Evolutionary conservation across 2,329 filamentous ascomycete genomes (phyloP).

Genomic region (Beauveria medogensis): DNA sequence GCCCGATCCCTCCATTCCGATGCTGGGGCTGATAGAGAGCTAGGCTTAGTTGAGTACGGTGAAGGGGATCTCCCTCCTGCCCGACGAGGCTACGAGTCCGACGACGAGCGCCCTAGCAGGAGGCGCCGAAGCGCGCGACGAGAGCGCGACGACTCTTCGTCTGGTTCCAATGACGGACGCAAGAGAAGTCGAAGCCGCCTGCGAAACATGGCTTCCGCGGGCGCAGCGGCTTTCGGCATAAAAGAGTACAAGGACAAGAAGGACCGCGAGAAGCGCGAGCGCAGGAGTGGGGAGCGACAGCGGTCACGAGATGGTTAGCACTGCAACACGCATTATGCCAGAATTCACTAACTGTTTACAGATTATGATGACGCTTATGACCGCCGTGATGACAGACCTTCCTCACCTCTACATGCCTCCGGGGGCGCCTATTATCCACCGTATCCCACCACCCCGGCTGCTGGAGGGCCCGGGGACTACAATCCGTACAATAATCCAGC

Average conservation of each 20-base stretch:
- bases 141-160: slow-evolving; percentile 24
- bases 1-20: slow-evolving; percentile 43
- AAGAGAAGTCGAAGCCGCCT: slow-evolving; percentile 48
- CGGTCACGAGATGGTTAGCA: slow-evolving; percentile 18
- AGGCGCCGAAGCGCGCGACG: slow-evolving; percentile 29
- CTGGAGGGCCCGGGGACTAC: slow-evolving; percentile 21
- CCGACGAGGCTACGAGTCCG: slow-evolving; percentile 29
- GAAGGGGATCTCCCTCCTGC: slow-evolving; percentile 44
- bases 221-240: slow-evolving; percentile 54
- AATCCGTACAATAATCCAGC: slow-evolving; percentile 29
- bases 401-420: slow-evolving; percentile 42
- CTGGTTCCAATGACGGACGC: slow-evolving; percentile 25
- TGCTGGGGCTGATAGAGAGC: slow-evolving; percentile 53
- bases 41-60: slow-evolving; percentile 63
- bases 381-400: slow-evolving; percentile 29
- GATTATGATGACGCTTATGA: slow-evolving; percentile 32
- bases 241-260: slow-evolving; percentile 49
- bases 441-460: slow-evolving; percentile 25
- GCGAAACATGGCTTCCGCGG: slow-evolving; percentile 47
- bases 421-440: slow-evolving; percentile 43
- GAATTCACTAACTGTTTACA: slow-evolving; percentile 16
- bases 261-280: slow-evolving; percentile 36
- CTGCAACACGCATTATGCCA: too few relatives aligned
- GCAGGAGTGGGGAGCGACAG: slow-evolving; percentile 21
- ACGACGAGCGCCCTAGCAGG: background rate